A percentile compares a stretch with the other conserved stretches of the same genome.
These are phyloP conservation scores for Diaporthe humulicola DNA, from an alignment of 2,329 filamentous ascomycete species.

Conservation along the genomic window DNA sequence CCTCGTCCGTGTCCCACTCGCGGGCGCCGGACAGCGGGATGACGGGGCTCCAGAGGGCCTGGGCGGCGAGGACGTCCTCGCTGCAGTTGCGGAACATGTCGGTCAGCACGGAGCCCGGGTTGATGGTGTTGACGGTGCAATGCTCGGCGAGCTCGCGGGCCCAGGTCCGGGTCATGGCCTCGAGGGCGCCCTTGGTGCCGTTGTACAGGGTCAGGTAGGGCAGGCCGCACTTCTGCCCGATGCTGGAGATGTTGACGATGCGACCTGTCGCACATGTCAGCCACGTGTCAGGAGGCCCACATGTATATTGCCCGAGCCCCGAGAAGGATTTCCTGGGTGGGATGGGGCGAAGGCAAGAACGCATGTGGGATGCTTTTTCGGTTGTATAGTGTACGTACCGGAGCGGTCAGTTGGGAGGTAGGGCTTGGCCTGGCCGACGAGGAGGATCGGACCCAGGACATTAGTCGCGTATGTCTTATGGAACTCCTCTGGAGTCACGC, in stretches of 20 bases:
- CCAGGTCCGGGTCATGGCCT: slow-evolving; percentile 74
- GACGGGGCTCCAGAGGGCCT: slow-evolving; percentile 52
- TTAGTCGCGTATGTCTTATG: slow-evolving; percentile 69
- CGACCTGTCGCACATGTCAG: slow-evolving; percentile 50
- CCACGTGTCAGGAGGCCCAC: slow-evolving; percentile 29
- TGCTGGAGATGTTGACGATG: slow-evolving; percentile 69
- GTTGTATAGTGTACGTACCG: slow-evolving; percentile 43
- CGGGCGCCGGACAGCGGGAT: slow-evolving; percentile 62
- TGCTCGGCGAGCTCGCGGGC: slow-evolving; percentile 69
- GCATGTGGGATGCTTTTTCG: not conserved
- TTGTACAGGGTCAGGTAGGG: slow-evolving; percentile 69
- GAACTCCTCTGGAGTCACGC: slow-evolving; percentile 64
- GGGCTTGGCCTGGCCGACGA: slow-evolving; percentile 66
- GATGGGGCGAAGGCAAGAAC: not conserved
- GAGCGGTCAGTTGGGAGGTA: slow-evolving; percentile 69
- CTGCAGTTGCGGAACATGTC: slow-evolving; percentile 62
- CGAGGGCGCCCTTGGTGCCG: slow-evolving; percentile 72
- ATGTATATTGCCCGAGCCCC: not conserved
- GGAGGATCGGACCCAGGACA: slow-evolving; percentile 68
- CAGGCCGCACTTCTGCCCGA: slow-evolving; percentile 66
- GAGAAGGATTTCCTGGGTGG: not conserved
- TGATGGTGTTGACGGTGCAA: slow-evolving; percentile 71
- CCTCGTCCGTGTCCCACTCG: slow-evolving; percentile 48
- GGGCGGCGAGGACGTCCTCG: slow-evolving; percentile 62
- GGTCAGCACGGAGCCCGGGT: slow-evolving; percentile 67